phyloP scores from a whole-genome alignment of 306 rosid species.

The Quercus wislizeni region DNA sequence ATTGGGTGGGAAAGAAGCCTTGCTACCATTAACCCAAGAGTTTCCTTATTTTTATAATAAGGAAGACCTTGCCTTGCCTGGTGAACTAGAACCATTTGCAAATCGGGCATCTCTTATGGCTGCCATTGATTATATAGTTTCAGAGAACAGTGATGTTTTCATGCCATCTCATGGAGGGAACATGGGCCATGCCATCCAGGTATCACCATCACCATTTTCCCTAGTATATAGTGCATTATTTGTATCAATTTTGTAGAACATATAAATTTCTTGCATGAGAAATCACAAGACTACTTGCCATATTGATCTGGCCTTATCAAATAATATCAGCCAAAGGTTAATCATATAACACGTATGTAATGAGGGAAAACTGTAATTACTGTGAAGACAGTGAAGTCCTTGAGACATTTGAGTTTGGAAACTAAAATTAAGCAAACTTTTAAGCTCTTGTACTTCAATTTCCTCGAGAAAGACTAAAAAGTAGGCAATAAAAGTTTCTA shows the following conservation, averaged over 20 bases:
- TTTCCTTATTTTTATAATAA: constrained; percentile 71
- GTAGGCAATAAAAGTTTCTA: neutral
- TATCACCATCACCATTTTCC: constrained; percentile 17
- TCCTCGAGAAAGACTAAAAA: neutral
- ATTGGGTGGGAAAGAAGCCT: constrained; percentile 85
- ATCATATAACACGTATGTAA: neutral
- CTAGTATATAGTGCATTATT: neutral
- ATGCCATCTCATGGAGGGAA: constrained; percentile 99
- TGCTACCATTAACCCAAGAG: constrained; percentile 59
- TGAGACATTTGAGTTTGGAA: neutral
- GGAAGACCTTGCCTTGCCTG: constrained; percentile 77
- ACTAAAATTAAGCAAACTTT: neutral
- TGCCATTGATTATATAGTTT: constrained; percentile 87
- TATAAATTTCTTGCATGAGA: neutral
- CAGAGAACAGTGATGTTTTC: constrained; percentile 87
- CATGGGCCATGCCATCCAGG: constrained; percentile 98
- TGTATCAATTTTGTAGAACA: neutral
- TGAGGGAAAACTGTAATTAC: neutral
- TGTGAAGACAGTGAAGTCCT: neutral
- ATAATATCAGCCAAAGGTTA: neutral
- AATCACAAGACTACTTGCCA: neutral
- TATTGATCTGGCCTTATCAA: neutral
- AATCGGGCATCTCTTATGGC: constrained; percentile 87
- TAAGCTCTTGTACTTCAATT: neutral
- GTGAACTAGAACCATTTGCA: constrained; percentile 69